These are phyloP conservation scores for Petunia axillaris DNA, from an alignment of 257 asterid genomes.

Conservation along the genomic window DNA sequence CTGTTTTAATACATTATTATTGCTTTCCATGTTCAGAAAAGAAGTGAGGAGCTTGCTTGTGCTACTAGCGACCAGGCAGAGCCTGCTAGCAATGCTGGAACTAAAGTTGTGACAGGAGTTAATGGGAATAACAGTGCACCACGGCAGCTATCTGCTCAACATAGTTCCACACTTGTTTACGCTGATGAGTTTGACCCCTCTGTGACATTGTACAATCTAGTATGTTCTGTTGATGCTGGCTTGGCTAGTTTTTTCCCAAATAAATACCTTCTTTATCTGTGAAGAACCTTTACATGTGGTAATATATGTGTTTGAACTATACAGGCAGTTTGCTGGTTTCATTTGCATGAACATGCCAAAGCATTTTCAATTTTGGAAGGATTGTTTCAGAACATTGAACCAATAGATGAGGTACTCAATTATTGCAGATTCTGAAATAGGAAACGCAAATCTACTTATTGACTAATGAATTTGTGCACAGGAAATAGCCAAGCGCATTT, in stretches of 20 bases:
- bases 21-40: slow-evolving; percentile 52
- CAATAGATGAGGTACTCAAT: slow-evolving; percentile 76
- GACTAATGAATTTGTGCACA: slow-evolving; percentile 36
- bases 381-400: slow-evolving; percentile 82
- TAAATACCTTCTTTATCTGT: neutral
- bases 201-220: slow-evolving; percentile 66
- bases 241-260: slow-evolving; percentile 23
- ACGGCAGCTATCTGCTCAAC: slow-evolving; percentile 40
- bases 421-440: slow-evolving; percentile 10
- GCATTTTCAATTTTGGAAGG: slow-evolving; percentile 71
- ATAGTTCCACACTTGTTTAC: slow-evolving; percentile 50
- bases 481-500: slow-evolving; percentile 83
- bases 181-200: slow-evolving; percentile 62
- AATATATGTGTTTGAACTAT: slow-evolving; percentile 27
- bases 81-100: slow-evolving; percentile 46
- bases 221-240: slow-evolving; percentile 41
- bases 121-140: slow-evolving; percentile 44
- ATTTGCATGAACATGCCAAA: slow-evolving; percentile 81
- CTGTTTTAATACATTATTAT: slow-evolving; percentile 15
- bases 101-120: slow-evolving; percentile 45
- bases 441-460: neutral
- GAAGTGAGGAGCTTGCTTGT: slow-evolving; percentile 58
- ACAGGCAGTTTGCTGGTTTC: slow-evolving; percentile 93
- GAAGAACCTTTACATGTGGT: slow-evolving; percentile 12
- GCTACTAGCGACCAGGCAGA: slow-evolving; percentile 61